Conservation (phyloP, 495 filamentous ascomycete species). For the Penicillium lagena region DNA sequence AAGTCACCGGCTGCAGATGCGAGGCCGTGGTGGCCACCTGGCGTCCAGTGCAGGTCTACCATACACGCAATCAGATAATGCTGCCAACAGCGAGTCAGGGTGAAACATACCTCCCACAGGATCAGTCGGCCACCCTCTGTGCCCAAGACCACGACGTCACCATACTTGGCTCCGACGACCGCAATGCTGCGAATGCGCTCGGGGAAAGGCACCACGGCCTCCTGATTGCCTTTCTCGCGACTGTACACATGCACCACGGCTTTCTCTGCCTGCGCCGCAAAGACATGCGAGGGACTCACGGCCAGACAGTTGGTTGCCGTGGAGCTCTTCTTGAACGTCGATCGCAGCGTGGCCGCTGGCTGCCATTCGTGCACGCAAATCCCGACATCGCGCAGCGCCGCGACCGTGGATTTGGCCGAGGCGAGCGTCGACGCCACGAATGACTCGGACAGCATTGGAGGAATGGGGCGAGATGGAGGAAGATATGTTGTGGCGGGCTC, state of each 20-base stretch:
- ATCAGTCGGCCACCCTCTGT: constrained; percentile 80
- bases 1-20: constrained; percentile 80
- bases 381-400: constrained; percentile 67
- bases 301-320: constrained; percentile 72
- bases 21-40: constrained; percentile 80
- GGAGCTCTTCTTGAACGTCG: constrained; percentile 89
- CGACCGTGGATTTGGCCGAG: constrained; percentile 55
- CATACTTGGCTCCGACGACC: constrained; percentile 51
- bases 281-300: constrained; percentile 76
- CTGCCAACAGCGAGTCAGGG: too few species aligned
- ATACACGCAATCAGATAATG: neutral
- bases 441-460: constrained; percentile 69
- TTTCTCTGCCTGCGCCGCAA: constrained; percentile 84
- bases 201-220: constrained; percentile 76
- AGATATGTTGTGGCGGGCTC: neutral
- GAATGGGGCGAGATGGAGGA: neutral
- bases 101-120: constrained; percentile 75
- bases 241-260: constrained; percentile 89
- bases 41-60: constrained; percentile 74
- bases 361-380: constrained; percentile 81
- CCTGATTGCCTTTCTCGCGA: constrained; percentile 74
- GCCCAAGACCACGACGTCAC: constrained; percentile 71
- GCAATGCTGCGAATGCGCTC: constrained; percentile 74
- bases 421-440: constrained; percentile 71
- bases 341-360: constrained; percentile 60